These are phyloP conservation scores for Amaranthus cruentus DNA, from an alignment of 148 eudicot species.

Conservation along the genomic window DNA sequence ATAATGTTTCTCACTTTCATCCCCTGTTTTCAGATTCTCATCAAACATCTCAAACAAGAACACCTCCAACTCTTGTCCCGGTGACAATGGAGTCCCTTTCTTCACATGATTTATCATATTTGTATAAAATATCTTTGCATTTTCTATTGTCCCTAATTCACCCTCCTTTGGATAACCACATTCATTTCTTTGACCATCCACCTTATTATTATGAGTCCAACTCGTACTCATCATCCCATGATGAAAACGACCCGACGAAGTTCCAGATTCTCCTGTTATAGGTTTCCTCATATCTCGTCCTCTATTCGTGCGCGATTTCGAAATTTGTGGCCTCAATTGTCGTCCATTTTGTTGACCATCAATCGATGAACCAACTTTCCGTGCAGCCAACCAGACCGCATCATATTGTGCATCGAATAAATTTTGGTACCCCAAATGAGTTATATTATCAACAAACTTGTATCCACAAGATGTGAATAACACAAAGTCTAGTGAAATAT, in stretches of 20 bases:
- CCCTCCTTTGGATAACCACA: constrained; percentile 29
- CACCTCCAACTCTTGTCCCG: constrained; percentile 15
- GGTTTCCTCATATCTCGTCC: background rate
- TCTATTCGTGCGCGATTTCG: background rate
- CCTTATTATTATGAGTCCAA: no score
- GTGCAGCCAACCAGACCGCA: constrained; percentile 5
- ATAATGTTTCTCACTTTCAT: constrained; percentile 26
- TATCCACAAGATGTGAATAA: constrained; percentile 26
- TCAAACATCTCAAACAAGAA: constrained; percentile 45
- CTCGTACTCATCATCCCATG: no score
- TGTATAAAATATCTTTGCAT: constrained; percentile 28
- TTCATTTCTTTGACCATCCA: no score
- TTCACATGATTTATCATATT: constrained; percentile 36
- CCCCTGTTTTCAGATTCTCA: constrained; percentile 26
- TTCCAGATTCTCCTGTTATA: no score
- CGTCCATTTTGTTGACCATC: no score
- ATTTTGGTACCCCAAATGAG: constrained; percentile 25
- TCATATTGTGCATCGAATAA: constrained; percentile 30
- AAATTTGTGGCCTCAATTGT: no score
- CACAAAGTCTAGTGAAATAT: constrained; percentile 22
- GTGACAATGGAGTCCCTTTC: constrained; percentile 31
- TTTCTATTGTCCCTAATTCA: background rate
- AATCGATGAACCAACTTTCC: background rate
- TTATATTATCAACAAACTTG: constrained; percentile 14
- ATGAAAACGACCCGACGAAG: no score